A percentile compares a stretch with the other conserved stretches of the same genome.
phyloP scores from a whole-genome alignment of 164 flowering plant species.

The Stephania yunnanensis region DNA sequence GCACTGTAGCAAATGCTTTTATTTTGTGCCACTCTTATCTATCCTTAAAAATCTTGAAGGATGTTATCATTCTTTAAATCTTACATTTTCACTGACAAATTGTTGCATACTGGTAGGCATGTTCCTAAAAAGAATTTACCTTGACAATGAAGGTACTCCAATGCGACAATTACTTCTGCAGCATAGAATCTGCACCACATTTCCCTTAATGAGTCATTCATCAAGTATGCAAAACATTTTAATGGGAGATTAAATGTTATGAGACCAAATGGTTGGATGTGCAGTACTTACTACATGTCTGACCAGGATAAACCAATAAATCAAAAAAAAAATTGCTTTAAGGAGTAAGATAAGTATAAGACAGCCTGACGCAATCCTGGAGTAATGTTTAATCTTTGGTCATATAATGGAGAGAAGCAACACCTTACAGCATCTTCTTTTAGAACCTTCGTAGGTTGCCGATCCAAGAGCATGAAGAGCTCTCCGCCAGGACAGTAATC shows the following conservation, averaged over 20 bases:
- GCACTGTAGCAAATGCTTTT: background rate
- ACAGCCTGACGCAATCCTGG: background rate
- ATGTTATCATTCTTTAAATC: background rate
- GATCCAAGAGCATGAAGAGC: conserved; percentile 83
- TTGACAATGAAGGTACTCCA: conserved; percentile 99
- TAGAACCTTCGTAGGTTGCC: conserved; percentile 78
- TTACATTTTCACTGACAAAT: no score
- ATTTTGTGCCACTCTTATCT: background rate
- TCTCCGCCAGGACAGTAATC: conserved; percentile 98
- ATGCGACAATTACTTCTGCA: conserved; percentile 83
- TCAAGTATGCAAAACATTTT: background rate
- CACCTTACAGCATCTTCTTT: conserved; percentile 96
- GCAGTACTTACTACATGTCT: background rate
- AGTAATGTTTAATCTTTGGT: background rate
- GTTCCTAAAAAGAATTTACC: conserved; percentile 33
- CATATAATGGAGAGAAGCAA: conserved; percentile 6
- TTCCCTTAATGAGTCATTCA: background rate
- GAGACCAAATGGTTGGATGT: background rate
- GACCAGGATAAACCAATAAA: background rate
- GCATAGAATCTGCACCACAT: conserved; percentile 70
- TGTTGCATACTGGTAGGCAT: background rate
- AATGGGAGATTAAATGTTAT: background rate
- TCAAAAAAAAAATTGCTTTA: background rate
- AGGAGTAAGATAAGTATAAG: background rate
- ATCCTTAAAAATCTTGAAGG: background rate